Conservation (phyloP, 78 protist species). For the Pelomyxa schiedti region DNA sequence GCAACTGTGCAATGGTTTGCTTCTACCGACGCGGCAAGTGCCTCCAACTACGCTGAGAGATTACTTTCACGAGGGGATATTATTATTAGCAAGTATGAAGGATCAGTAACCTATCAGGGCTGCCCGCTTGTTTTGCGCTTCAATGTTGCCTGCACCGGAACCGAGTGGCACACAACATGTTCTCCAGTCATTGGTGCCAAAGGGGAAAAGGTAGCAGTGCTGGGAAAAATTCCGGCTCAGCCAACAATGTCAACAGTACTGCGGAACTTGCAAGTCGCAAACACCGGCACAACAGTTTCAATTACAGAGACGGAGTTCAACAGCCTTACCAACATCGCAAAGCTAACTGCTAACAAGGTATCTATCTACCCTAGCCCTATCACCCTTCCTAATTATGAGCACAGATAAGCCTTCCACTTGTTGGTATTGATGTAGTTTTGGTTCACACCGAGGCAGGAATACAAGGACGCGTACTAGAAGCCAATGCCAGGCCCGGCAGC, state of each 20-base stretch:
- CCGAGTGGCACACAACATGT: neutral
- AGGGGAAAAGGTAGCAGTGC: neutral
- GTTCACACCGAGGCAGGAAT: too few relatives aligned
- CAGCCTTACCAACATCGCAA: too few relatives aligned
- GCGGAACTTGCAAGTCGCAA: too few relatives aligned
- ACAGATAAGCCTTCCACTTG: slow-evolving; percentile 9
- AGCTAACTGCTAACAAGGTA: too few relatives aligned
- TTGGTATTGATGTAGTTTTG: slow-evolving; percentile 29
- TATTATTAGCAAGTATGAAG: neutral
- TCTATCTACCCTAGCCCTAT: too few relatives aligned
- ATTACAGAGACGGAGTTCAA: too few relatives aligned
- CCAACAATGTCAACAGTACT: too few relatives aligned
- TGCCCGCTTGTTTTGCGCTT: neutral
- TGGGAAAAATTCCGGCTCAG: too few relatives aligned
- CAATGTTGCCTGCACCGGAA: neutral
- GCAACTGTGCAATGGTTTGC: neutral
- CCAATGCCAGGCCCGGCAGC: slow-evolving; percentile 33
- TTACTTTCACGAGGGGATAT: neutral
- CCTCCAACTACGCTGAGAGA: neutral
- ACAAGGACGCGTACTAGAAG: slow-evolving; percentile 9
- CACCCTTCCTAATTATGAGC: neutral
- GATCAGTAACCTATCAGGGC: neutral
- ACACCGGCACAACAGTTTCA: too few relatives aligned
- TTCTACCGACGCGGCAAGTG: neutral
- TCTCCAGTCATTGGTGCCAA: neutral